These are phyloP conservation scores for Colletotrichum brevisporum DNA, from an alignment of 2,329 filamentous ascomycete genomes.

Conservation along the genomic window DNA sequence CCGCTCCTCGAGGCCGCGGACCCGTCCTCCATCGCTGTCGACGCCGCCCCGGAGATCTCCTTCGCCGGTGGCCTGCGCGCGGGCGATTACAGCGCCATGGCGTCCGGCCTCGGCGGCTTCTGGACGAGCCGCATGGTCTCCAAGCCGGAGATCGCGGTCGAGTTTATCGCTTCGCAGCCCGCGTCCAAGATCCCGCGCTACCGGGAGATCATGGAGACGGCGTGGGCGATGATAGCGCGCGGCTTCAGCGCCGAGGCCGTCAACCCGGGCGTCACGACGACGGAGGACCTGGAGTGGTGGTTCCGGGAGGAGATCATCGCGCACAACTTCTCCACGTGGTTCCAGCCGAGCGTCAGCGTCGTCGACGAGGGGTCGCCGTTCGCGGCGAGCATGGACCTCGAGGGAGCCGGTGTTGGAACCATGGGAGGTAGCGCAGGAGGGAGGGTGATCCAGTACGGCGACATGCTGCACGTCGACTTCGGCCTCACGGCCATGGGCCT, in stretches of 20 bases:
- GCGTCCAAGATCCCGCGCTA: slow-evolving; percentile 58
- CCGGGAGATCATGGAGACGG: slow-evolving; percentile 61
- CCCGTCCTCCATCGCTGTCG: slow-evolving; percentile 57
- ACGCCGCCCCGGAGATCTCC: slow-evolving; percentile 60
- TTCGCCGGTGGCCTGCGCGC: slow-evolving; percentile 64
- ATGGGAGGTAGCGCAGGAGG: slow-evolving; percentile 39
- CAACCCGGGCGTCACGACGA: slow-evolving; percentile 58
- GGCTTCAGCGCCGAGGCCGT: slow-evolving; percentile 61
- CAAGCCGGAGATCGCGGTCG: slow-evolving; percentile 61
- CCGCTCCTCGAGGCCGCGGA: slow-evolving; percentile 53
- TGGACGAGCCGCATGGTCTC: slow-evolving; percentile 58
- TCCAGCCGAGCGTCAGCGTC: slow-evolving; percentile 62
- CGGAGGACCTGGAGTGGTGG: slow-evolving; percentile 65
- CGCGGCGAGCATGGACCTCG: not conserved
- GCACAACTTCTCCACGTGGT: slow-evolving; percentile 67
- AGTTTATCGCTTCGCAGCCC: slow-evolving; percentile 62
- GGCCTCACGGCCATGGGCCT: slow-evolving; percentile 62
- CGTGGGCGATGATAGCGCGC: slow-evolving; percentile 64
- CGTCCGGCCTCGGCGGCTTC: slow-evolving; percentile 51
- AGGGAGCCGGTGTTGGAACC: not conserved
- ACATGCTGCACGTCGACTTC: slow-evolving; percentile 65
- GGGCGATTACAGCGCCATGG: slow-evolving; percentile 58
- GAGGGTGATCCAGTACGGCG: slow-evolving; percentile 57
- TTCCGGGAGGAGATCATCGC: slow-evolving; percentile 63
- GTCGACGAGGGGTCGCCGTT: slow-evolving; percentile 47